Conservation (phyloP, 495 filamentous ascomycete genomes). For the Copromyces sp. region DNA sequence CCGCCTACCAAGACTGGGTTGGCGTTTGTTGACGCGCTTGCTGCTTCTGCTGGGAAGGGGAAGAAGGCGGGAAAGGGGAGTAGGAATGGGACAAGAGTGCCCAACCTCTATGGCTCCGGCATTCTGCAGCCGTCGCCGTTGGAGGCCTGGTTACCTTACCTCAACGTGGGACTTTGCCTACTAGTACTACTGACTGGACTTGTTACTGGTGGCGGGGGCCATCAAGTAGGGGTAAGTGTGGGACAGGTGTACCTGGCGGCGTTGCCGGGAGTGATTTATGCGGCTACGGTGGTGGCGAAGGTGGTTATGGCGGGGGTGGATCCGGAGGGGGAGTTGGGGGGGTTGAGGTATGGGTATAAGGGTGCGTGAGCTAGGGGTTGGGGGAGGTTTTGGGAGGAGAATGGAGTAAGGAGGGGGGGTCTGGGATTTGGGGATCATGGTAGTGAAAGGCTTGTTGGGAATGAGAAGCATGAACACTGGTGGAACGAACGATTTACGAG, state of each 20-base stretch:
- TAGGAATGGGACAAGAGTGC: not conserved
- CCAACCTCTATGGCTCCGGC: not conserved
- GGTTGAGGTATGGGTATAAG: conserved; percentile 48
- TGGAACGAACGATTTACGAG: no score
- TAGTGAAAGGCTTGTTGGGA: no score
- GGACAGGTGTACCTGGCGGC: conserved; percentile 19
- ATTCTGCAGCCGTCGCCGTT: conserved; percentile 23
- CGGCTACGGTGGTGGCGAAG: conserved; percentile 38
- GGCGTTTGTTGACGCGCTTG: conserved; percentile 20
- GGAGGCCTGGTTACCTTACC: conserved; percentile 33
- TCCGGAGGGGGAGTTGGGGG: conserved; percentile 40
- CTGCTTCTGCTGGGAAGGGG: not conserved
- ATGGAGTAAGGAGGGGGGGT: not conserved
- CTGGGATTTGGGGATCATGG: no score
- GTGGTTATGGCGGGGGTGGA: conserved; percentile 45
- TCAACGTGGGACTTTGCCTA: conserved; percentile 36
- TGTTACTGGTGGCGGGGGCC: conserved; percentile 5
- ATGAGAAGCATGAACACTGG: no score
- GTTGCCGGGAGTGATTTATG: conserved; percentile 37
- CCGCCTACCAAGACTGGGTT: conserved; percentile 32
- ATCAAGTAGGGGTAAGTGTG: not conserved
- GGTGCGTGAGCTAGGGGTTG: conserved; percentile 28
- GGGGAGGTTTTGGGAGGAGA: not conserved
- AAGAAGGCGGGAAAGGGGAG: not conserved
- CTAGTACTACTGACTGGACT: conserved; percentile 27